phyloP scores from a whole-genome alignment of 768 basidiomycete species.

The Boletus huronensis region DNA sequence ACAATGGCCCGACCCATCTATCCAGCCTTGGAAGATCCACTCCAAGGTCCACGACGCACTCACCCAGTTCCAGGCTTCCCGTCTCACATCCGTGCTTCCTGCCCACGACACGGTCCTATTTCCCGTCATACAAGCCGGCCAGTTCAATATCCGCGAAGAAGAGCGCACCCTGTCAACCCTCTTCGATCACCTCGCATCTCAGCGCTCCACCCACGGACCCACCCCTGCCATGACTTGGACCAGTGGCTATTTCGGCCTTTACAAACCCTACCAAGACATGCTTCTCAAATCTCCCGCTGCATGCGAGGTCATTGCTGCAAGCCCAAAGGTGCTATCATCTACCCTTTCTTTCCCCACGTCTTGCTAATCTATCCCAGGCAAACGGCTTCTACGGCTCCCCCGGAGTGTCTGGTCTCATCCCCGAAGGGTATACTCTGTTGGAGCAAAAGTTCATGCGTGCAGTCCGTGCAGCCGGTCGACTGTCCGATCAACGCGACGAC shows the following conservation, averaged over 20 bases:
- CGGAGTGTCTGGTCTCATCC: slow-evolving; percentile 90
- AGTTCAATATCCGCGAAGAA: slow-evolving; percentile 84
- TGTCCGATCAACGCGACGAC: slow-evolving; percentile 25
- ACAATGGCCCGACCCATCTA: slow-evolving; percentile 62
- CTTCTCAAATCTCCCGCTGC: slow-evolving; percentile 57
- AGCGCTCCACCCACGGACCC: slow-evolving; percentile 1
- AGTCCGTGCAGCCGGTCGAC: slow-evolving; percentile 45
- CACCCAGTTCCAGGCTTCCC: slow-evolving; percentile 53
- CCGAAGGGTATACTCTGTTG: slow-evolving; percentile 89
- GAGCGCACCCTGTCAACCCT: slow-evolving; percentile 58
- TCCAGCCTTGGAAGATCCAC: slow-evolving; percentile 70
- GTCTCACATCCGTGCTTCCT: slow-evolving; percentile 13
- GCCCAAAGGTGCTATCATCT: slow-evolving; percentile 63
- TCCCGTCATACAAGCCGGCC: slow-evolving; percentile 88
- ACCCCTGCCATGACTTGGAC: slow-evolving; percentile 75
- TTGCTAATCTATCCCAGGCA: slow-evolving; percentile 49
- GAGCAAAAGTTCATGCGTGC: slow-evolving; percentile 81
- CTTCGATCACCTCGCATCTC: slow-evolving; percentile 46
- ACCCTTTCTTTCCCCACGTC: neutral
- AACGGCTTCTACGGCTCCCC: slow-evolving; percentile 92
- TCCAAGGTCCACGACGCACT: slow-evolving; percentile 55
- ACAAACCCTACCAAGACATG: slow-evolving; percentile 71
- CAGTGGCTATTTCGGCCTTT: slow-evolving; percentile 92
- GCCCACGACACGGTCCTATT: slow-evolving; percentile 52
- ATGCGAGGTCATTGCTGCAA: slow-evolving; percentile 77